Evolutionary conservation across 352 stramenopile genomes (phyloP).

Genomic region (Pythium scleroteichum): DNA sequence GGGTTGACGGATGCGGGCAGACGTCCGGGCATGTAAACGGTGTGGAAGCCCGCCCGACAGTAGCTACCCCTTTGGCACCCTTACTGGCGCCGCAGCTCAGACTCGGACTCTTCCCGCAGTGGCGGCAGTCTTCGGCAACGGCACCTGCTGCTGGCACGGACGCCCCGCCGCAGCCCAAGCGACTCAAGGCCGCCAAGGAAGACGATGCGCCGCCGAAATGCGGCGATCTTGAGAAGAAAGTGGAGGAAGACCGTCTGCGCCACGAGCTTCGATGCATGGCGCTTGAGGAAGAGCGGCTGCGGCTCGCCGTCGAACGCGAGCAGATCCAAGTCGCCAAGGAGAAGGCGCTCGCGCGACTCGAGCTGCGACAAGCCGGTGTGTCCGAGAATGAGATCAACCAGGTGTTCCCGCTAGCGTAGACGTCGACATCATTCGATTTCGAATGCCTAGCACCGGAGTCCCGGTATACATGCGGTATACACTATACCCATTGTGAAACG

Average conservation of each 20-base stretch:
- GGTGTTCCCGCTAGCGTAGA: slow-evolving; percentile 7
- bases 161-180: too few relatives aligned
- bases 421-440: background rate
- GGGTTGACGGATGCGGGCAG: too few relatives aligned
- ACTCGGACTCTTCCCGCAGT: too few relatives aligned
- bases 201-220: background rate
- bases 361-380: slow-evolving; percentile 21
- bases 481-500: background rate
- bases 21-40: too few relatives aligned
- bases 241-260: background rate
- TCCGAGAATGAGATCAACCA: slow-evolving; percentile 22
- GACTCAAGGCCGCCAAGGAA: too few relatives aligned
- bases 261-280: slow-evolving; percentile 3
- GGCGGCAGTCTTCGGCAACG: too few relatives aligned
- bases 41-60: too few relatives aligned
- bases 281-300: slow-evolving; percentile 8
- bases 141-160: too few relatives aligned
- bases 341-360: slow-evolving; percentile 12
- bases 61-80: too few relatives aligned
- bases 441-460: background rate
- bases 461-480: background rate
- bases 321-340: slow-evolving; percentile 20
- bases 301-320: slow-evolving; percentile 8
- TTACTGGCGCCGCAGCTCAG: too few relatives aligned
- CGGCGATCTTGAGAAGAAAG: background rate